Base-by-base conservation (phyloP, 768 basidiomycete species). In the Tubosaeta sp. region DNA sequence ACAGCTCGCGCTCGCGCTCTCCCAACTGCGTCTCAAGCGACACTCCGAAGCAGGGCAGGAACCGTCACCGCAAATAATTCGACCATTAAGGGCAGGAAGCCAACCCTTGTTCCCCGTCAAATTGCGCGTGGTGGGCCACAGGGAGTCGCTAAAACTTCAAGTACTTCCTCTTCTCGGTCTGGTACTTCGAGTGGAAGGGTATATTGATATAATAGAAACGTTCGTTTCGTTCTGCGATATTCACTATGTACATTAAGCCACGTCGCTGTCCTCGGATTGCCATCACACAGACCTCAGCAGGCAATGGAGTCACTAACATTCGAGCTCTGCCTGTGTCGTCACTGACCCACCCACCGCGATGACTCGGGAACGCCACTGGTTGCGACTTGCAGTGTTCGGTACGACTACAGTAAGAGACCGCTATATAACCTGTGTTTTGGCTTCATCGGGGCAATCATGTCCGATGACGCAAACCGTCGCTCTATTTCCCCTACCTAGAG, bases 121-220 rank as follows among this genome's bases (percentile, higher is more conserved):
- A 35, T 33, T 35, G 10, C 25, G 37, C 52, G 54, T 14, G 52
- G 55, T 16, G 53, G 42, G 10, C 27, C 52, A n/a, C 63, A 52
- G 37, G 55, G 45, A 13, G 37, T 57, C n/a, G 25, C 42, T 17
- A 59, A 60, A 58, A 69, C 49, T 26, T 54, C 60, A 17, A 65
- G 55, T 25, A 53, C 68, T 39, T 58, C 58, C 31, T 61, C 57
- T 56, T 65, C 68, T 38, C 67, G 58, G 56, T 60, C 62, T 50
- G 64, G 56, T 33, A 66, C 59, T 43, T 39, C 53, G 54, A 61
- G 38, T 33, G 59, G 60, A 50, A 61, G 53, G 46, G 55, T 37
- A 38, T 38, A 32, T 25, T 67, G 59, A 47, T 17, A 19, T 43
- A 44, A 41, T 46, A 48, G 41, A 33, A 57, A 39, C 33, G 8